phyloP scores from a whole-genome alignment of 805 yeast species.

The Wickerhamomyces sydowiorum region DNA sequence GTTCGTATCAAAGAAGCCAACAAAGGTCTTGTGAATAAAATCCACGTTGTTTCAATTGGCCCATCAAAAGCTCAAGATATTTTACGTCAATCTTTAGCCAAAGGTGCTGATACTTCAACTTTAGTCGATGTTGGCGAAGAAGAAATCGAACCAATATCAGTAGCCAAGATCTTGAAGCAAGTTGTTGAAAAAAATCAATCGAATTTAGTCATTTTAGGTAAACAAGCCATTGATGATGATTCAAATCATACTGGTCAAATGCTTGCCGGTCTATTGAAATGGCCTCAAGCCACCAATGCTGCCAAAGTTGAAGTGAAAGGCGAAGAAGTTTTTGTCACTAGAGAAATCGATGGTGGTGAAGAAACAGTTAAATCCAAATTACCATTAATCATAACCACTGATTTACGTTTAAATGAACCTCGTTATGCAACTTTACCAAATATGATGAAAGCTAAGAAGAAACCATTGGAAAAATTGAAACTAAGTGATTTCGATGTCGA shows the following conservation, averaged over 20 bases:
- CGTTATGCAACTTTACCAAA: constrained; percentile 94
- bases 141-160: constrained; percentile 79
- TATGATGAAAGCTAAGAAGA: constrained; percentile 97
- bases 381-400: constrained; percentile 88
- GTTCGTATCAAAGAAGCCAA: constrained; percentile 64
- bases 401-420: constrained; percentile 89
- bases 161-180: constrained; percentile 78
- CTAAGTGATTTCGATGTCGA: constrained; percentile 69
- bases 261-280: constrained; percentile 85
- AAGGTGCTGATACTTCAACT: constrained; percentile 87
- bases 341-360: constrained; percentile 95
- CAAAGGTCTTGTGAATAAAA: constrained; percentile 63
- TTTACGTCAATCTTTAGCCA: constrained; percentile 84
- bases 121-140: constrained; percentile 71
- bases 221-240: constrained; percentile 96
- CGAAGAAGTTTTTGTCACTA: constrained; percentile 61
- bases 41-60: constrained; percentile 92
- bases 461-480: constrained; percentile 70
- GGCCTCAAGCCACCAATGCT: constrained; percentile 98
- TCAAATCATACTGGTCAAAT: constrained; percentile 94
- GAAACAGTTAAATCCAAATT: constrained; percentile 72
- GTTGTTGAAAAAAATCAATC: constrained; percentile 64
- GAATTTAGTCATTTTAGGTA: constrained; percentile 85
- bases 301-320: constrained; percentile 67
- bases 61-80: constrained; percentile 83